phyloP scores from a whole-genome alignment of 495 filamentous ascomycete species.

The Neurospora tetrasperma region DNA sequence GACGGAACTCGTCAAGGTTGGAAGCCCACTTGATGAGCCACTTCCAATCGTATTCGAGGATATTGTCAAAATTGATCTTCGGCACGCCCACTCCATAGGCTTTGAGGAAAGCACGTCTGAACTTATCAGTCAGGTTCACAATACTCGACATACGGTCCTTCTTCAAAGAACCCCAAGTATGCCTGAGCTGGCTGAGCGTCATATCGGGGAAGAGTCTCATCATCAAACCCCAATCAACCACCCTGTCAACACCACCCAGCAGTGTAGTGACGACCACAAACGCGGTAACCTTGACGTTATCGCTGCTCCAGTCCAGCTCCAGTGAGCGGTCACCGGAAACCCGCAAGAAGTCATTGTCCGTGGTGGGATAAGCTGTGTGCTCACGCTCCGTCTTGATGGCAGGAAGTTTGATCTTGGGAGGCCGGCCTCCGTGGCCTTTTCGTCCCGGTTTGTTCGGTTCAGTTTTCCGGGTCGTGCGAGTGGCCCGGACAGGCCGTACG shows the following conservation, averaged over 20 bases:
- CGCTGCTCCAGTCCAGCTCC: slow-evolving; percentile 28
- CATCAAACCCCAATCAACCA: slow-evolving; percentile 68
- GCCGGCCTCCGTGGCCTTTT: slow-evolving; percentile 6
- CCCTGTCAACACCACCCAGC: slow-evolving; percentile 58
- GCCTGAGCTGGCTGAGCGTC: slow-evolving; percentile 44
- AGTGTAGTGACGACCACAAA: slow-evolving; percentile 64
- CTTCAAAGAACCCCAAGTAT: slow-evolving; percentile 48
- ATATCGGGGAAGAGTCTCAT: slow-evolving; percentile 52
- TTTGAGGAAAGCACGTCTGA: slow-evolving; percentile 62
- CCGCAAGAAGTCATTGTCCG: slow-evolving; percentile 28
- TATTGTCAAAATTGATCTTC: slow-evolving; percentile 58
- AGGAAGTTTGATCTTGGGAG: slow-evolving; percentile 22
- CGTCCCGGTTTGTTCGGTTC: not conserved
- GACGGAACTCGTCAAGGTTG: slow-evolving; percentile 27
- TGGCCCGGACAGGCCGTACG: not conserved
- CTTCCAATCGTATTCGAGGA: slow-evolving; percentile 68
- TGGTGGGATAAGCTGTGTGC: slow-evolving; percentile 26
- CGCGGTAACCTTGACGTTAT: slow-evolving; percentile 49
- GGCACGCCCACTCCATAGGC: slow-evolving; percentile 67
- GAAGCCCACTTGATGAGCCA: slow-evolving; percentile 60
- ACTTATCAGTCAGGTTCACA: slow-evolving; percentile 60
- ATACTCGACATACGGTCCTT: slow-evolving; percentile 52
- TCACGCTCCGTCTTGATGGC: slow-evolving; percentile 30
- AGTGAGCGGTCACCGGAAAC: slow-evolving; percentile 16
- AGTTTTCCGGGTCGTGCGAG: not conserved